phyloP scores from a whole-genome alignment of 768 basidiomycete genomes.

The Hygrocybe punicea region DNA sequence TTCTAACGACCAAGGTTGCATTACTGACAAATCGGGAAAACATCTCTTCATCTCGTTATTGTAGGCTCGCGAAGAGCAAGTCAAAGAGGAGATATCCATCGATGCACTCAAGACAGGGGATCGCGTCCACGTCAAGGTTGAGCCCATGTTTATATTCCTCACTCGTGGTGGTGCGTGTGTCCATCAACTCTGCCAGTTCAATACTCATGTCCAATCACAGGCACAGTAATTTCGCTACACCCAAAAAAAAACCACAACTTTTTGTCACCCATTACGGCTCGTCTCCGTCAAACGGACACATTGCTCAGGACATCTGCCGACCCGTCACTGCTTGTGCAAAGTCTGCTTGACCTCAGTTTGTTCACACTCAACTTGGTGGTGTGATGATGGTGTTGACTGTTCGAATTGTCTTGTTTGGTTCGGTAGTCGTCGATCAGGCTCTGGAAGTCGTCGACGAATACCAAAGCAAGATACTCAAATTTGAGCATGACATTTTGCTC shows the following conservation, averaged over 20 bases:
- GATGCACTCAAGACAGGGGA: constrained; percentile 44
- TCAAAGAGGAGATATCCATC: constrained; percentile 27
- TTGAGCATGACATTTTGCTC: constrained; percentile 57
- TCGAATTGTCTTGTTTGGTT: background rate
- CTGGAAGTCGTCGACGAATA: constrained; percentile 67
- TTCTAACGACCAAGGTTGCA: background rate
- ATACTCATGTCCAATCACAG: constrained; percentile 28
- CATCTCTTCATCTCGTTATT: background rate
- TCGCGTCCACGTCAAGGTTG: constrained; percentile 55
- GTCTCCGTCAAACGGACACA: constrained; percentile 57
- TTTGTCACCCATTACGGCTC: constrained; percentile 55
- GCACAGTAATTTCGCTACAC: constrained; percentile 62
- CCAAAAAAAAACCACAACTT: constrained; percentile 45
- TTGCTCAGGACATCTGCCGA: constrained; percentile 61
- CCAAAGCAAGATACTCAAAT: constrained; percentile 53
- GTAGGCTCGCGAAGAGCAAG: constrained; percentile 11
- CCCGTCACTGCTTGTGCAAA: constrained; percentile 64
- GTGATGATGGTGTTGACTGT: background rate
- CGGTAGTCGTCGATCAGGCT: constrained; percentile 59
- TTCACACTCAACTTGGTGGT: background rate
- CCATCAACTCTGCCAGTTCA: background rate
- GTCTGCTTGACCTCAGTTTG: constrained; percentile 58
- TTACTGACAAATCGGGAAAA: background rate
- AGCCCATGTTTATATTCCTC: constrained; percentile 66
- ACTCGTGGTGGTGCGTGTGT: constrained; percentile 53